Base-by-base conservation (phyloP, 176 grass and related monocot species). In the Cocos nucifera region DNA sequence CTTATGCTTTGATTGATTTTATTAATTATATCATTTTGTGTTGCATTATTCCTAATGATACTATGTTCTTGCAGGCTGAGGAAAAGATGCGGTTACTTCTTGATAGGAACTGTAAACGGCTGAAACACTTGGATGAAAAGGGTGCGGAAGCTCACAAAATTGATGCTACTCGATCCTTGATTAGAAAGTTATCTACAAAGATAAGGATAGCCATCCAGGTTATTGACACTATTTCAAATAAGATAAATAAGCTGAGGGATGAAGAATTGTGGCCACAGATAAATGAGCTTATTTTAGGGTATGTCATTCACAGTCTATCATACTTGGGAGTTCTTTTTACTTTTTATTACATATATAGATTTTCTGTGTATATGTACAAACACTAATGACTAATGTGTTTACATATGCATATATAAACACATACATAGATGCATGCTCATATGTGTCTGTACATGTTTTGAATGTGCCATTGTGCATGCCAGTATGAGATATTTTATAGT, bases 51-150 rank as follows among this genome's bases (percentile, higher is more conserved):
- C 35, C 35, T 44, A 44, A 14, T 66, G 10, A 6, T 63, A 3
- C 44, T 22, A 18, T 74, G 68, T 50, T 56, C 8, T 17, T 68
- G 18, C 49, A 98, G 93, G 73, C 76, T 61, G 93, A 98, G 67
- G 93, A 92, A 59, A 98, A 92, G 56, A 92, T 92, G 93, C 78
- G 82, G 17, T 65, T 97, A 25, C 69, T 85, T 39, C 71, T 97
- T 44, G 78, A 57, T 26, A 92, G 83, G 67, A 92, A 77, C 59
- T 72, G 69, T 1, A 98, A 86, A 67, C 54, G 70, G 69, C 56
- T 98, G 19, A 92, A 74, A 57, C 58, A 79, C 56, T 73, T 92
- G 64, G 84, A 83, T 58, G 73, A 86, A 58, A 89, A 17, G 50
- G 93, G 88, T 15, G 76, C 76, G 0, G 88, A 89, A 35, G 29